Percentiles rank a stretch among this genome's conserved stretches.
phyloP scores from a whole-genome alignment of 73 alveolate genomes.

The Tetrahymena elliotti region DNA sequence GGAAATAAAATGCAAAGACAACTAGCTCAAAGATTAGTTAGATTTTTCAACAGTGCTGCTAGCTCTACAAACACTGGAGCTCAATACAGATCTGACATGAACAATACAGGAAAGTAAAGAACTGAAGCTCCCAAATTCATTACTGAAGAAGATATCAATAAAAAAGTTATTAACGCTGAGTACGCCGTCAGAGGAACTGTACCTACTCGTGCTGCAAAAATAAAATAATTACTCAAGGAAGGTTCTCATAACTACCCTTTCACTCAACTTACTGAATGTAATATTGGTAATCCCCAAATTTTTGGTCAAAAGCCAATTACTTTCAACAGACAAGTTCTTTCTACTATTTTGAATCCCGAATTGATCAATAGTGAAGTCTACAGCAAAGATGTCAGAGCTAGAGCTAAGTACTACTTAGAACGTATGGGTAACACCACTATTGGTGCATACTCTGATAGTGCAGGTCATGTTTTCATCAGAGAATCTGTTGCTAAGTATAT shows the following conservation, averaged over 20 bases:
- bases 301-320: constrained; percentile 63
- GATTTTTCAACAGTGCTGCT: not conserved
- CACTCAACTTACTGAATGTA: constrained; percentile 37
- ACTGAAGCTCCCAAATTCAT: not conserved
- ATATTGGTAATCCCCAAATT: constrained; percentile 77
- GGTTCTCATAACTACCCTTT: constrained; percentile 54
- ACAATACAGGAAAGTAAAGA: not conserved
- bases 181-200: constrained; percentile 62
- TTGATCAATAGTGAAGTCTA: not conserved
- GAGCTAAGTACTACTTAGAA: constrained; percentile 40
- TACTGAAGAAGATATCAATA: constrained; percentile 18
- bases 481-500: not conserved
- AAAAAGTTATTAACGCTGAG: constrained; percentile 28
- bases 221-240: constrained; percentile 21
- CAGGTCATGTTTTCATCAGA: not conserved
- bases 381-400: constrained; percentile 44
- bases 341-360: constrained; percentile 27
- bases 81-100: not conserved
- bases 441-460: not conserved
- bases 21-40: not conserved
- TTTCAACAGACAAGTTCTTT: constrained; percentile 60
- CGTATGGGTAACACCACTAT: constrained; percentile 6
- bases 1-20: not conserved
- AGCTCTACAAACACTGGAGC: not conserved
- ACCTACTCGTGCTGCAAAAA: constrained; percentile 48